Evolutionary conservation across 306 rosid species (phyloP).

Genomic region (Myrica gale): DNA sequence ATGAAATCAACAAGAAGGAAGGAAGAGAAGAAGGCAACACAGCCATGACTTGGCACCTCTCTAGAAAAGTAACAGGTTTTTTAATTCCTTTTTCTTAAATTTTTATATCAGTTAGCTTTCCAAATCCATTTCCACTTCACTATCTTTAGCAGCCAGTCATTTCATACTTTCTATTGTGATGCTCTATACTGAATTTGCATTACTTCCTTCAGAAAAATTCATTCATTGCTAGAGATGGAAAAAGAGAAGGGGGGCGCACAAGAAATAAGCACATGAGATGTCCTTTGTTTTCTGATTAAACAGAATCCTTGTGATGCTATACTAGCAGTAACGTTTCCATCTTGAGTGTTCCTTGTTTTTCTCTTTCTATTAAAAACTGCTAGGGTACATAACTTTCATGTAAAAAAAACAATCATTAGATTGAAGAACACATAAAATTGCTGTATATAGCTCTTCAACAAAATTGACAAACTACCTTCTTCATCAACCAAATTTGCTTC

Average conservation of each 20-base stretch:
- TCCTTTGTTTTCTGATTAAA: neutral
- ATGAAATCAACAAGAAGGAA: neutral
- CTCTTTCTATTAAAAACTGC: neutral
- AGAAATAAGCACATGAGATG: neutral
- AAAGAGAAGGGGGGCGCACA: neutral
- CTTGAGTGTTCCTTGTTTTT: neutral
- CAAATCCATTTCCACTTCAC: neutral
- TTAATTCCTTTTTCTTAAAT: neutral
- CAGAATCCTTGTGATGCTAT: neutral
- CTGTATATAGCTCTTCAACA: neutral
- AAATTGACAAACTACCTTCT: slow-evolving; percentile 57
- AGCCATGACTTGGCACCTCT: neutral
- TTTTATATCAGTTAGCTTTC: neutral
- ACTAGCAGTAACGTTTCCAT: neutral
- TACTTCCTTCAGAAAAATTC: neutral
- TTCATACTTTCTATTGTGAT: neutral
- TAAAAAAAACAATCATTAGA: neutral
- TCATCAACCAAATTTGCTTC: slow-evolving; percentile 84
- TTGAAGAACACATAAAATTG: neutral
- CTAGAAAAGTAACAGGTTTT: neutral
- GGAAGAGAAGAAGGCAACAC: too few species aligned
- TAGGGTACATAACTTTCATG: neutral
- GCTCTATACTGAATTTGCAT: neutral
- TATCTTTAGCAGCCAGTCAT: neutral
- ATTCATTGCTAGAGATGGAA: neutral